These are phyloP conservation scores for Ceratocystis eucalypticola DNA, from an alignment of 2,329 filamentous ascomycete species.

Conservation along the genomic window DNA sequence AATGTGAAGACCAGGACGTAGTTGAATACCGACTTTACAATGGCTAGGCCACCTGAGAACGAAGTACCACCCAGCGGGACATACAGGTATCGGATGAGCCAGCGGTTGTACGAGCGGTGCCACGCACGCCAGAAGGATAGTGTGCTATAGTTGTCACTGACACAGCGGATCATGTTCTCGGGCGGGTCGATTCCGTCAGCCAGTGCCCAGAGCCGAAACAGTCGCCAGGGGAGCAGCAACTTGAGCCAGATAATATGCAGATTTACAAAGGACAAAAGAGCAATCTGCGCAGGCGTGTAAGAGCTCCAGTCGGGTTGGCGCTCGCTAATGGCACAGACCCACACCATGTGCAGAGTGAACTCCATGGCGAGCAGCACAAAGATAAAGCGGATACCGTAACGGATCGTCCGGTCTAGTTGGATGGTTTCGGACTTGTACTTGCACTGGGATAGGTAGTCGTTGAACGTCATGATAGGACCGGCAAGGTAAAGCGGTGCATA, in stretches of 20 bases:
- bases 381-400: conserved; percentile 73
- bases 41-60: conserved; percentile 33
- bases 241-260: conserved; percentile 97
- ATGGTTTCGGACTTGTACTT: conserved; percentile 62
- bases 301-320: conserved; percentile 62
- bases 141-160: conserved; percentile 86
- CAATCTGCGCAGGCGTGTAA: conserved; percentile 78
- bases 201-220: conserved; percentile 93
- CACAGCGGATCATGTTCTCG: conserved; percentile 96
- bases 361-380: conserved; percentile 80
- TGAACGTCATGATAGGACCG: conserved; percentile 91
- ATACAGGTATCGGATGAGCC: conserved; percentile 88
- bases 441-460: conserved; percentile 85
- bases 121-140: conserved; percentile 90
- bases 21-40: conserved; percentile 52
- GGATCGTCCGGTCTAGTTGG: conserved; percentile 53
- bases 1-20: conserved; percentile 87
- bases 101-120: conserved; percentile 92
- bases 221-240: conserved; percentile 89
- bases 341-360: conserved; percentile 78
- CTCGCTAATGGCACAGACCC: conserved; percentile 84
- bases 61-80: conserved; percentile 69
- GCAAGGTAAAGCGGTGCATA: conserved; percentile 90
- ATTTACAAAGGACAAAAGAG: conserved; percentile 87
- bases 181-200: conserved; percentile 85